Evolutionary conservation across 225 moss, liverwort and hornwort species (phyloP).

Genomic region (Takakia lepidozioides): DNA sequence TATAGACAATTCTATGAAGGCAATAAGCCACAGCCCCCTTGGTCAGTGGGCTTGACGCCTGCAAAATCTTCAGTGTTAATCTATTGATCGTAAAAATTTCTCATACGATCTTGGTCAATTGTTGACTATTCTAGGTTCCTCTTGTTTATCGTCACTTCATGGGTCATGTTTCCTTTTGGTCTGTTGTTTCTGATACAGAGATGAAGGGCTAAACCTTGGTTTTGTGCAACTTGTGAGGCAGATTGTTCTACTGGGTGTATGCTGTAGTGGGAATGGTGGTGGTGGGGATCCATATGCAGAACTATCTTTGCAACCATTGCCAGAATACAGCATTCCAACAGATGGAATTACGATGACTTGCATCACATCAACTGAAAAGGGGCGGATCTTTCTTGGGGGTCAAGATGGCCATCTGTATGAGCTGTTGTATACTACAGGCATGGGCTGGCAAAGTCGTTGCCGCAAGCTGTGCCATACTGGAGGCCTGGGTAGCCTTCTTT

Average conservation of each 20-base stretch:
- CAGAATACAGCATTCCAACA: conserved; percentile 89
- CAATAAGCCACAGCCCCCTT: no score
- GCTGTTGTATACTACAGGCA: conserved; percentile 81
- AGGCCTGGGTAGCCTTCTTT: conserved; percentile 89
- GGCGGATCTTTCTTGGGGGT: conserved; percentile 90
- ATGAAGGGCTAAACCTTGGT: no score
- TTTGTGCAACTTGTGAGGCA: conserved; percentile 36
- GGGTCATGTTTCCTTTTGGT: no score
- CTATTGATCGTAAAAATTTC: no score
- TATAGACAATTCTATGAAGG: no score
- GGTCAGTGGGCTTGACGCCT: no score
- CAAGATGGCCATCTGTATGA: conserved; percentile 97
- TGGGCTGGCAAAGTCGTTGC: conserved; percentile 93
- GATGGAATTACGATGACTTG: conserved; percentile 96
- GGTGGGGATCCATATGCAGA: conserved; percentile 85
- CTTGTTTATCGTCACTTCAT: no score
- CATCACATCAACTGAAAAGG: conserved; percentile 77
- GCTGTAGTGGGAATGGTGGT: conserved; percentile 86
- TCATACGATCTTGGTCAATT: no score
- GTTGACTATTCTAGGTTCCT: no score
- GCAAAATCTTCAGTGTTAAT: no score
- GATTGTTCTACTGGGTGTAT: conserved; percentile 92
- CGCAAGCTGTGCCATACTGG: conserved; percentile 98
- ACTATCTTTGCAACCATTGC: conserved; percentile 84
- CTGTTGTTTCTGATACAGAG: no score